phyloP scores from a whole-genome alignment of 352 stramenopile species.

The Phytophthora ohioensis region DNA sequence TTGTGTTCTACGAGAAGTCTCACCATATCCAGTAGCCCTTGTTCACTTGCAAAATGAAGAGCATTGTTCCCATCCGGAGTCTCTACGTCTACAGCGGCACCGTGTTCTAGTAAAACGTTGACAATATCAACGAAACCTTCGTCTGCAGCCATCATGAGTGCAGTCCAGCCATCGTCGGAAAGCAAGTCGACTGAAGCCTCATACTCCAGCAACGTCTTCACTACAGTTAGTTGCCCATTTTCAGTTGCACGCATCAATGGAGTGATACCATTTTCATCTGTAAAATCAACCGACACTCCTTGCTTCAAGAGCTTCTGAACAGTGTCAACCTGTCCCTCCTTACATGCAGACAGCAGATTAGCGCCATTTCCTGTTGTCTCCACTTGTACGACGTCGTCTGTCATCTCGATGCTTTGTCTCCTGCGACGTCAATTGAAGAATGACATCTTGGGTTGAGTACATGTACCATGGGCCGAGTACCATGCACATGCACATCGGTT shows the following conservation, averaged over 20 bases:
- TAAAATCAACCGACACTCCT: not conserved
- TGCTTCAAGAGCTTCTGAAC: not conserved
- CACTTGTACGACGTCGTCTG: not conserved
- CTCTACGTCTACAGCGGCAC: not conserved
- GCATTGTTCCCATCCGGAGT: not conserved
- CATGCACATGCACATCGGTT: no score
- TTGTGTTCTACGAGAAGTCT: not conserved
- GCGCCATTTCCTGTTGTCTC: not conserved
- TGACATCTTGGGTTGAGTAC: no score
- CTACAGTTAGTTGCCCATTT: not conserved
- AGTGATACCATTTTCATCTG: not conserved
- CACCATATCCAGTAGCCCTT: not conserved
- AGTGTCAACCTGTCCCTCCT: not conserved
- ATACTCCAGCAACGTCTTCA: not conserved
- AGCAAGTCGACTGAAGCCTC: not conserved
- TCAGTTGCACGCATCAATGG: not conserved
- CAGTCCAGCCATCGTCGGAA: not conserved
- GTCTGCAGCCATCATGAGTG: not conserved
- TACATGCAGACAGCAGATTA: not conserved
- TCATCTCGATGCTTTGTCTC: not conserved
- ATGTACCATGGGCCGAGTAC: no score
- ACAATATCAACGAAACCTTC: not conserved
- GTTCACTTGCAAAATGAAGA: not conserved
- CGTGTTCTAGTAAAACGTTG: not conserved
- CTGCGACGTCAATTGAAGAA: no score